Evolutionary conservation across 164 flowering plant species (phyloP), one percentile per base, ranked within the genome.

Genomic region (Stephania yunnanensis): DNA sequence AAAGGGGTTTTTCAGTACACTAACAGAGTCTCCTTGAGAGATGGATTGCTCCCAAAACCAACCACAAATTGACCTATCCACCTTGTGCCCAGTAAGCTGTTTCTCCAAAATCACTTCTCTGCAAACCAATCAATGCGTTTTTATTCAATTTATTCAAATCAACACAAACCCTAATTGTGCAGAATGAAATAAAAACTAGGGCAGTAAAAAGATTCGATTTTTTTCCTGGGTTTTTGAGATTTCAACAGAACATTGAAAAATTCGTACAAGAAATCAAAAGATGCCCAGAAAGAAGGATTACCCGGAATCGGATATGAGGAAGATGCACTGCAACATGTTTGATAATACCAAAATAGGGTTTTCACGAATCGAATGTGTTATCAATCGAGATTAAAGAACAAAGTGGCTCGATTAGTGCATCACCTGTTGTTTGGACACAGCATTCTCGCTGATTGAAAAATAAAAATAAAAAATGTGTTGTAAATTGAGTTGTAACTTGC

Each of bases 41-140:
- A 88, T 25, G 36, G 81, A 80, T 31, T 93, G 91, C 29, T 92
- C 92, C 98, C 98, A 95, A 74, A 92, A 95, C 99, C 98, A 95
- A 17, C 78, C 87, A 78, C 99, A 95, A 61, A 95, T 92, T 19
- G 98, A 88, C 31, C 99, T 82, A 67, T 95, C 98, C 50, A 95
- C 99, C 50, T 87, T 86, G 78, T 95, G 99, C 13, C 97, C 93
- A 8, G 91, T 89, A 7, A 94, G 86, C 86, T 95, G 98, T 73
- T 95, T 93, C 88, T 95, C 99, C 45, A 95, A 89, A 87, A 95
- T 90, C 30, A 95, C 97, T 86, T 93, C 99, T 79, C 98, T 95
- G 83, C 52, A 10, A 46, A 75, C 20, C 72, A 74, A 74, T 22
- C 50, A 20, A 4, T 12, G 8, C 17, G n/a, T 66, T 44, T 17